Evolutionary conservation across 1,284 basidiomycete genomes (phyloP).

Genomic region (Malassezia globosa): DNA sequence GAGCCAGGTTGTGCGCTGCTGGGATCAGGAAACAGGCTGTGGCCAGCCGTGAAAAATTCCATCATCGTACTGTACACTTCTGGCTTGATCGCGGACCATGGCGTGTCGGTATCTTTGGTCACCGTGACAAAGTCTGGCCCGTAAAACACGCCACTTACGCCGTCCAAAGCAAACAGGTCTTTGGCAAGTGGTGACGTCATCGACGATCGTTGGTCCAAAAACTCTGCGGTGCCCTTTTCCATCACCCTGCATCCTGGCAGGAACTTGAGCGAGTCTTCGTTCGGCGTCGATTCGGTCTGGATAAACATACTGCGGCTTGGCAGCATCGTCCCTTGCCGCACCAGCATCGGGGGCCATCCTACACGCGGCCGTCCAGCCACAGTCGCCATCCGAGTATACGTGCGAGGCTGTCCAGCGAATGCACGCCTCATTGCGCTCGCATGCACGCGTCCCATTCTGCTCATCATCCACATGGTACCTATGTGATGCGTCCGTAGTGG

Average conservation of each 20-base stretch:
- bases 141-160: conserved; percentile 78
- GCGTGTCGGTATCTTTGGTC: conserved; percentile 72
- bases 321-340: conserved; percentile 61
- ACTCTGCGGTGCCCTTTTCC: conserved; percentile 72
- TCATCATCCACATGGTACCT: too few relatives aligned
- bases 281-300: conserved; percentile 81
- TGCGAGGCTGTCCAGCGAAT: not conserved
- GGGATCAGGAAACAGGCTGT: conserved; percentile 63
- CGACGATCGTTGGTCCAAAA: conserved; percentile 59
- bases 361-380: not conserved
- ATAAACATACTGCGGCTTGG: conserved; percentile 37
- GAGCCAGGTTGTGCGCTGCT: conserved; percentile 61
- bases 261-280: conserved; percentile 95
- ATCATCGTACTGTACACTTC: conserved; percentile 95
- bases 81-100: conserved; percentile 88
- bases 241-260: conserved; percentile 85
- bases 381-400: not conserved
- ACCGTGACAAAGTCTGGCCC: conserved; percentile 97
- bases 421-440: too few relatives aligned
- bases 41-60: conserved; percentile 88
- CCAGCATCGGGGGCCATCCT: conserved; percentile 33
- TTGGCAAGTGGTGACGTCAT: conserved; percentile 74
- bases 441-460: too few relatives aligned
- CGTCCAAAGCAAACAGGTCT: conserved; percentile 82
- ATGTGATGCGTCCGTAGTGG: too few relatives aligned